Base-by-base conservation (phyloP, 495 filamentous ascomycete species). In the Penicillium paxilli region DNA sequence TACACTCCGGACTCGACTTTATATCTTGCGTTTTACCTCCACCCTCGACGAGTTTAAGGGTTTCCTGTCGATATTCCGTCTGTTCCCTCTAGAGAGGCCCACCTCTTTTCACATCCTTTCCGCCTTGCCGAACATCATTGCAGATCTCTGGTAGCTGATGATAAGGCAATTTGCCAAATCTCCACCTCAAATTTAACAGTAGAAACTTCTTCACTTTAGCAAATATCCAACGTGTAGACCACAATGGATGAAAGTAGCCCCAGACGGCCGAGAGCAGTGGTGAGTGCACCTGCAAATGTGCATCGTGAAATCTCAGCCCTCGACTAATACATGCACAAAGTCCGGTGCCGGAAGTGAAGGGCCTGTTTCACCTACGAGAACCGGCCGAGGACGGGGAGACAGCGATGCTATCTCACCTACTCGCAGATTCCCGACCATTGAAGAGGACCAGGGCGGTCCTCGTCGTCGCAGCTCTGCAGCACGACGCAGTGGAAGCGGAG, bases 381-480 rank as follows among this genome's bases (percentile, higher is more conserved):
- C 21, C 14, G 26, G 17, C 17, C 42, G 44, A 20, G 49, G 44
- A 25, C 10, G 32, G 40, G n/a, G 28, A 44, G 41, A 47, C 1
- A 55, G 58, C 3, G 56, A 44, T 22, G 44, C 44, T 16, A 11
- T 57, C n/a, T 64, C 61, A 8, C 64, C 62, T 0, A 59, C 54
- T 2, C 58, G 64, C 42, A 30, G 44, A 20, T 19, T 26, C 1
- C 26, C 49, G 3, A 37, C 46, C 0, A 38, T 21, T 2, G 52
- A 64, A 5, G 55, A 64, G 9, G 37, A 26, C 11, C 19, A 23
- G 16, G 41, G 16, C 0, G 32, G 45, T 19, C 3, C 44, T 14
- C 66, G 66, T 10, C 59, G 66, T 12, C 64, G 60, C 30, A 67
- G 59, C 48, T 64, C 65, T 8, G 55, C 21, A 16, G 40, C 51